phyloP scores from a whole-genome alignment of 2,329 filamentous ascomycete genomes.

The Penicillium oxalicum region DNA sequence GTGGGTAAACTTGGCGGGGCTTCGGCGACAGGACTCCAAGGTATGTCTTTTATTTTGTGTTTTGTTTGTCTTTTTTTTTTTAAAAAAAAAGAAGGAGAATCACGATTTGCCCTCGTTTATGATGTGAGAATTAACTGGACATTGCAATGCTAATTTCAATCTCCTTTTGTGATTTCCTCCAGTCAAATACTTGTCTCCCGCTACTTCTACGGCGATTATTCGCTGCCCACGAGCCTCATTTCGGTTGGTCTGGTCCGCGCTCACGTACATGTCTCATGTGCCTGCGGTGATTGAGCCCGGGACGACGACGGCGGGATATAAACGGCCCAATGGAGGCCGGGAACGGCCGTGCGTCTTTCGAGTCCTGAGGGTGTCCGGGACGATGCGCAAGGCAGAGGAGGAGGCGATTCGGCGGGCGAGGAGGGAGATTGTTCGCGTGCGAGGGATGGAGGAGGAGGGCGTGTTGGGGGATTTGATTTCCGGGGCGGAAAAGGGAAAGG shows the following conservation, averaged over 20 bases:
- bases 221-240: slow-evolving; percentile 77
- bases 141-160: too few relatives aligned
- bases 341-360: slow-evolving; percentile 64
- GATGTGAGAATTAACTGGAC: too few relatives aligned
- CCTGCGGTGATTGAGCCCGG: slow-evolving; percentile 40
- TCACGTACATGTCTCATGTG: slow-evolving; percentile 71
- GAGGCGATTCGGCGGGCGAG: slow-evolving; percentile 77
- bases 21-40: slow-evolving; percentile 61
- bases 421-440: slow-evolving; percentile 62
- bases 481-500: slow-evolving; percentile 18
- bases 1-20: slow-evolving; percentile 54
- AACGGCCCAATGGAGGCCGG: slow-evolving; percentile 17
- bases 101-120: too few relatives aligned
- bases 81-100: too few relatives aligned
- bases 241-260: slow-evolving; percentile 79
- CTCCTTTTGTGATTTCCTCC: not conserved
- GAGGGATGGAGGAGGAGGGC: slow-evolving; percentile 44
- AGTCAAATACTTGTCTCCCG: slow-evolving; percentile 89
- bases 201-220: slow-evolving; percentile 92
- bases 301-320: slow-evolving; percentile 4
- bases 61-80: slow-evolving; percentile 10
- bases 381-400: slow-evolving; percentile 85
- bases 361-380: slow-evolving; percentile 83
- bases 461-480: slow-evolving; percentile 37
- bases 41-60: slow-evolving; percentile 41